phyloP scores from a whole-genome alignment of 1,284 basidiomycete species.

The Veloporphyrellus conicus region DNA sequence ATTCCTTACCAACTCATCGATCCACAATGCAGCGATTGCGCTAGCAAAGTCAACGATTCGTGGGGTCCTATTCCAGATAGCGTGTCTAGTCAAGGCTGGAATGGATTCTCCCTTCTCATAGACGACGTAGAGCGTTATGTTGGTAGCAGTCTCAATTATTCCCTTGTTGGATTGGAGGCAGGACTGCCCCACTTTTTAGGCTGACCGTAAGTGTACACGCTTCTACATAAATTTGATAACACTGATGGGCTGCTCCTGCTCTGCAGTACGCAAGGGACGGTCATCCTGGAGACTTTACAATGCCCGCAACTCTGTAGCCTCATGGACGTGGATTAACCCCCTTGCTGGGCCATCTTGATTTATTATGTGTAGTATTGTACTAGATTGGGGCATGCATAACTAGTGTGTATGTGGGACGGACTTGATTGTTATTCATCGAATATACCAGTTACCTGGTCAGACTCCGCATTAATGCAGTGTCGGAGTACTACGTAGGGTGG shows the following conservation, averaged over 20 bases:
- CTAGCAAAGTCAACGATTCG: constrained; percentile 54
- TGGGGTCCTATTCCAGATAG: constrained; percentile 58
- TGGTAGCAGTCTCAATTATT: constrained; percentile 63
- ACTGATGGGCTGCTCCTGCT: constrained; percentile 5
- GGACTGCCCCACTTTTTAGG: constrained; percentile 78
- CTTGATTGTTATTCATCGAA: too few species aligned
- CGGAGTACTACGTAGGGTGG: not conserved
- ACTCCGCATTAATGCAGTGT: not conserved
- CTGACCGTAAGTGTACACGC: constrained; percentile 60
- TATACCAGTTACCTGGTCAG: not conserved
- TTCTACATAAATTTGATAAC: constrained; percentile 1
- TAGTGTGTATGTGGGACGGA: not conserved
- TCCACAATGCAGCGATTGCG: constrained; percentile 53
- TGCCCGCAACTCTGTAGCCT: constrained; percentile 69
- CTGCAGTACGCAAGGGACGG: constrained; percentile 53
- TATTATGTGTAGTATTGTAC: not conserved
- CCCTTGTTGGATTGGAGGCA: constrained; percentile 56
- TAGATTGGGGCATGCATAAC: not conserved
- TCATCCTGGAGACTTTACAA: constrained; percentile 74
- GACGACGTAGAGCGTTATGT: constrained; percentile 81
- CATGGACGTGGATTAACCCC: constrained; percentile 80
- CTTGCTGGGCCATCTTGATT: constrained; percentile 58
- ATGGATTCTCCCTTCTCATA: constrained; percentile 74
- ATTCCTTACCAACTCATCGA: constrained; percentile 71
- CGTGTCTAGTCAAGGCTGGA: constrained; percentile 49